Base-by-base conservation (phyloP, 2,329 filamentous ascomycete genomes). In the Monilinia vaccinii-corymbosi region DNA sequence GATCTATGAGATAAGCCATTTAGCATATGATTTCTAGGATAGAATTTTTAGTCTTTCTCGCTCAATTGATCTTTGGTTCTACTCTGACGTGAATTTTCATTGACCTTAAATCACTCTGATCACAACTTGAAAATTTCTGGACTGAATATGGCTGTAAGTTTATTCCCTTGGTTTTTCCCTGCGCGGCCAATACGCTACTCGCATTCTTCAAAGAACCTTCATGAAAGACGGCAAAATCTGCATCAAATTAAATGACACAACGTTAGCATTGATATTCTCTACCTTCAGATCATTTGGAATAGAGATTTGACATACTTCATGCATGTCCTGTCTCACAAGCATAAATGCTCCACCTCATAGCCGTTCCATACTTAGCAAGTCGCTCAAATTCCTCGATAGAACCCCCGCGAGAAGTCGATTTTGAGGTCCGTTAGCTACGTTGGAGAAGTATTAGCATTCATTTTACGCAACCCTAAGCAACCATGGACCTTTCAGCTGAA, bases 171-270 rank as follows among this genome's bases (percentile, higher is more conserved):
- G 50, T 42, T 32, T 50, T 50, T 2, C 45, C 45, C 25, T 50
- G 45, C 16, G 55, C 55, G 10, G 45, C 25, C 55, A 58, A 42
- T 5, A 58, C 34, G 50, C 18, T 32, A 14, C 21, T 58, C 2
- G 46, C 45, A 34, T 58, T 58, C n/a, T 58, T 50, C 21, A 58
- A 25, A 16, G 45, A 45, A 23, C 42, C 50, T 14, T 58, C 45
- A 31, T 58, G 55, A 18, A 58, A 58, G n/a, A 50, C 34, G 2
- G 55, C 55, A 18, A 58, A 58, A 38, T 58, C 55, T 58, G 34
- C 9, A 23, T 31, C 11, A 5, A 23, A 3, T 21, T 13, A 11
- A 16, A n/a, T n/a, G n/a, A n/a, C n/a, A n/a, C n/a, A 45, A 16
- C 2, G 14, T 49, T 49, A 49, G 49, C 7, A 38, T 8, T n/a